These are phyloP conservation scores for Cornus kousa DNA, from an alignment of 148 eudicot genomes.

Conservation along the genomic window DNA sequence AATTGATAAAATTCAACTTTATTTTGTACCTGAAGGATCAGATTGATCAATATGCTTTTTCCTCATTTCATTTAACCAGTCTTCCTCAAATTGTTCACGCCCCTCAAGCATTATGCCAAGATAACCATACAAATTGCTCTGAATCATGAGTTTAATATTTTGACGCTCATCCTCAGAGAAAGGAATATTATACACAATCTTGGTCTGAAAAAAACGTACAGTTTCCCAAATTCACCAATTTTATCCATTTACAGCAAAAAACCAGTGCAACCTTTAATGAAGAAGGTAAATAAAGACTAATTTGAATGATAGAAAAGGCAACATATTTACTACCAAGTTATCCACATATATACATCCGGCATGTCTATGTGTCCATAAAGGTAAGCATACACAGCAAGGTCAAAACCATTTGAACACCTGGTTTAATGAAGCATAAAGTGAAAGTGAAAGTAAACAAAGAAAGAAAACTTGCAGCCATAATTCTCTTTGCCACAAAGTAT, in stretches of 20 bases:
- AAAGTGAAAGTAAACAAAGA: no score
- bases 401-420: no score
- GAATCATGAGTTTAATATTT: slow-evolving; percentile 63
- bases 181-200: slow-evolving; percentile 53
- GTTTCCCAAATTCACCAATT: not conserved
- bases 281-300: no score
- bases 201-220: slow-evolving; percentile 48
- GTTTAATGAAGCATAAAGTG: no score
- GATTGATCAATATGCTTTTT: slow-evolving; percentile 31
- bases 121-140: slow-evolving; percentile 59
- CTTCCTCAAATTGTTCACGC: slow-evolving; percentile 72
- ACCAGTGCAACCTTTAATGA: no score
- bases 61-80: slow-evolving; percentile 22
- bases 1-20: slow-evolving; percentile 1
- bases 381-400: not conserved
- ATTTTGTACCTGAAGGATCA: slow-evolving; percentile 60
- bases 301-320: no score
- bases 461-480: no score
- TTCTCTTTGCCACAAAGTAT: no score
- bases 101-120: slow-evolving; percentile 72
- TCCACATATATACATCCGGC: no score
- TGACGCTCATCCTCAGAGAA: slow-evolving; percentile 73
- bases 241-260: not conserved
- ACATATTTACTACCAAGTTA: no score
- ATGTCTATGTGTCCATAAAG: not conserved